phyloP scores from a whole-genome alignment of 2,329 filamentous ascomycete species.

The Ramularia collo-cygni region DNA sequence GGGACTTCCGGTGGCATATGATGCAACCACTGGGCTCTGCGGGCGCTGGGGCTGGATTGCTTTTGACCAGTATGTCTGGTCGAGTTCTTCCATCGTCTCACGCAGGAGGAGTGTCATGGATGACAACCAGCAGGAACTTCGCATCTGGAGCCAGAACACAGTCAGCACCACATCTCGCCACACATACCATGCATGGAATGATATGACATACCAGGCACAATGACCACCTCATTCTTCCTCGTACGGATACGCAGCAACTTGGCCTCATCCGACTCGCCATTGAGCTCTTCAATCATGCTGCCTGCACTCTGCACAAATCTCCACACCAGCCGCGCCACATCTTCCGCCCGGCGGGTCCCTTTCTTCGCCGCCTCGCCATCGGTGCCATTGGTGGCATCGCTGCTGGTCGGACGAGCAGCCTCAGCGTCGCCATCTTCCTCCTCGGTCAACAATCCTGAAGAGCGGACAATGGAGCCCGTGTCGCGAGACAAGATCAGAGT shows the following conservation, averaged over 20 bases:
- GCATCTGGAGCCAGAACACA: constrained; percentile 43
- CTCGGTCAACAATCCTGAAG: constrained; percentile 60
- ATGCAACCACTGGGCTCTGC: too few relatives aligned
- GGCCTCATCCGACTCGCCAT: constrained; percentile 71
- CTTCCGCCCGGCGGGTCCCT: constrained; percentile 50
- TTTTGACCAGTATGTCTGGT: not conserved
- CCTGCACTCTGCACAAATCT: constrained; percentile 65
- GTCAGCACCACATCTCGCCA: not conserved
- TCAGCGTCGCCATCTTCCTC: constrained; percentile 45
- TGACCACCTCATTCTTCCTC: constrained; percentile 79
- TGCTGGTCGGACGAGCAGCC: constrained; percentile 24
- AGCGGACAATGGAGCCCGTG: constrained; percentile 67
- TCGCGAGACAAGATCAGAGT: constrained; percentile 67
- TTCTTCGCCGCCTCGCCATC: constrained; percentile 31
- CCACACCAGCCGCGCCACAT: constrained; percentile 71
- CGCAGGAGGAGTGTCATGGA: constrained; percentile 72
- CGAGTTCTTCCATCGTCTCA: constrained; percentile 31
- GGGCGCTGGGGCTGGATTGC: too few relatives aligned
- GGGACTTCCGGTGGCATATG: too few relatives aligned
- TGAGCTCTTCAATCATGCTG: constrained; percentile 63
- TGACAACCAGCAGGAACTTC: constrained; percentile 71
- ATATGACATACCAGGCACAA: constrained; percentile 55
- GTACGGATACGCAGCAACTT: constrained; percentile 70
- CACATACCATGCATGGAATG: not conserved
- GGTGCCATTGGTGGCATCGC: constrained; percentile 12